Evolutionary conservation across 352 stramenopile species (phyloP).

Genomic region (Peronosclerospora sorghi): DNA sequence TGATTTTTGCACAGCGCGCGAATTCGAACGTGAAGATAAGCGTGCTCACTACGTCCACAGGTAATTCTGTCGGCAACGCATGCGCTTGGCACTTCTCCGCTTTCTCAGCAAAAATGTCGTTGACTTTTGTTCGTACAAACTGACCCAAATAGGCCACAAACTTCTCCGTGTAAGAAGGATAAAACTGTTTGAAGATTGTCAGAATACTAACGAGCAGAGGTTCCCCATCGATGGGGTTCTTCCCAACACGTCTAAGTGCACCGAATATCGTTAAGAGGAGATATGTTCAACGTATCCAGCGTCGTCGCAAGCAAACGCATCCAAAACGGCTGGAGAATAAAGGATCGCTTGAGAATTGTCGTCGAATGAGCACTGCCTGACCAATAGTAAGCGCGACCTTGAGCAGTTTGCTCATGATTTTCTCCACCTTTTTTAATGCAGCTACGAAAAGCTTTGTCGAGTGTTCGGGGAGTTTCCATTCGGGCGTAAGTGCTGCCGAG

Average conservation of each 20-base stretch:
- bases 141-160: slow-evolving; percentile 90
- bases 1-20: slow-evolving; percentile 73
- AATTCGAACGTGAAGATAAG: slow-evolving; percentile 87
- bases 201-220: slow-evolving; percentile 85
- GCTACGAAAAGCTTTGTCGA: slow-evolving; percentile 79
- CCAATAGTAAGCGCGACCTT: slow-evolving; percentile 89
- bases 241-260: slow-evolving; percentile 77
- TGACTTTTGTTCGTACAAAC: slow-evolving; percentile 85
- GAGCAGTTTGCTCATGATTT: slow-evolving; percentile 89
- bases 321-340: slow-evolving; percentile 82
- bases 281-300: slow-evolving; percentile 86
- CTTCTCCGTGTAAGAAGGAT: slow-evolving; percentile 88
- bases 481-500: slow-evolving; percentile 63
- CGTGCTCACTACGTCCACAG: slow-evolving; percentile 76
- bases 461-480: slow-evolving; percentile 85
- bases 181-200: slow-evolving; percentile 92
- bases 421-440: slow-evolving; percentile 89
- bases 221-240: slow-evolving; percentile 89
- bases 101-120: slow-evolving; percentile 60
- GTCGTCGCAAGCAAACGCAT: slow-evolving; percentile 83
- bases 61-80: slow-evolving; percentile 36
- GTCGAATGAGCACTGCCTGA: slow-evolving; percentile 88
- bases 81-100: slow-evolving; percentile 32
- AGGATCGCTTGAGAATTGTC: slow-evolving; percentile 87
- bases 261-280: slow-evolving; percentile 84